Base-by-base conservation (phyloP, 306 rosid species). In the Herpetospermum pedunculosum region DNA sequence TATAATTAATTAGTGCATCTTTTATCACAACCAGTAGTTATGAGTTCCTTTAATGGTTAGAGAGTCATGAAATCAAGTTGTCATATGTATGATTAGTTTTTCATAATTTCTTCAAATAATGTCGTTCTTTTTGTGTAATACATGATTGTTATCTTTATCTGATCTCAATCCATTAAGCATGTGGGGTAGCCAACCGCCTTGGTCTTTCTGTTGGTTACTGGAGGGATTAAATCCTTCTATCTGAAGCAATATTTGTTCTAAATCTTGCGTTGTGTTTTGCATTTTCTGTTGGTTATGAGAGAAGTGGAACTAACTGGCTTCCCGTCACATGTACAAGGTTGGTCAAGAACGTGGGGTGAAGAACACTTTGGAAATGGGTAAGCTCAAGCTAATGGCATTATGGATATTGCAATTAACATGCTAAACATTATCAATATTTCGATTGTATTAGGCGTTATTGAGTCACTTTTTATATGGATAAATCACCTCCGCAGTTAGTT, bases 341-440 rank as follows among this genome's bases (percentile, higher is more conserved):
- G 98, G 98, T 94, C 98, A 50, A 89, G 98, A 87, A 94, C 98
- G 9, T 94, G 97, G 98, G 97, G 98, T 54, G 98, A 94, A 81
- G 97, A 91, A 80, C 98, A 94, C 89, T 91, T 91, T 6, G 98
- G 98, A 89, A 94, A 94, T 46, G 97, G 95, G 98, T 94, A 89
- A 28, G 83, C 65, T 38, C 70, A 72, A 11, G 72, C 25, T 54
- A 53, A 44, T 25, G 15, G 8, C 9, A 43, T 69, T 62, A 72
- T 75, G 25, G 52, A 37, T 73, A 18, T 37, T 25, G 21, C 25
- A n/a, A n/a, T 35, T 73, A 23, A 23, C 49, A 37, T 35, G 35
- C 57, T 15, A 10, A 5, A 43, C 23, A 23, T 11, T 67, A 25
- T 67, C 18, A 2, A 37, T 53, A 19, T 25, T 40, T 68, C 11